These are phyloP conservation scores for Boletus edulis DNA, from an alignment of 768 basidiomycete species.

Conservation along the genomic window DNA sequence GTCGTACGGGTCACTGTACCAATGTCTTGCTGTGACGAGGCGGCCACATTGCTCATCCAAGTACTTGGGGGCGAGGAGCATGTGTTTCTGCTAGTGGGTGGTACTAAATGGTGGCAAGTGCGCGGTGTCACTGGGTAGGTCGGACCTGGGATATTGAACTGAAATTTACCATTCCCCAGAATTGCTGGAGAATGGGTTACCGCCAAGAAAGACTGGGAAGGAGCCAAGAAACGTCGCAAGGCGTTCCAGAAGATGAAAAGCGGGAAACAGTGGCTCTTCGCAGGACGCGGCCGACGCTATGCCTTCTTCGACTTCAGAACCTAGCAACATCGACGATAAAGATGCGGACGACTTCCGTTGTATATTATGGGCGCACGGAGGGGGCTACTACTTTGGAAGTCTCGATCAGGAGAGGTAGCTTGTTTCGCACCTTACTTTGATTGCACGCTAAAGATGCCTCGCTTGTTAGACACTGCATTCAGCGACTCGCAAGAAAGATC, in stretches of 20 bases:
- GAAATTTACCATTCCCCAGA: constrained; percentile 37
- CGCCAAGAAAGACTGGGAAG: constrained; percentile 78
- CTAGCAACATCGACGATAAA: constrained; percentile 49
- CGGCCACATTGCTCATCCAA: constrained; percentile 68
- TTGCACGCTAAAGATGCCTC: constrained; percentile 4
- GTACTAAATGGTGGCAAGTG: constrained; percentile 98
- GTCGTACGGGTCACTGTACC: constrained; percentile 72
- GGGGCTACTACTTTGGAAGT: constrained; percentile 84
- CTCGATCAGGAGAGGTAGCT: constrained; percentile 69
- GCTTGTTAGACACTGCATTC: constrained; percentile 59
- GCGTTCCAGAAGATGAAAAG: constrained; percentile 39
- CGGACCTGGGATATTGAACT: constrained; percentile 5
- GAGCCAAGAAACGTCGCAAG: constrained; percentile 58
- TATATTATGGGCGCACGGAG: constrained; percentile 80
- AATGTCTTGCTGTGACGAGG: constrained; percentile 69
- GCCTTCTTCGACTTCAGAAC: constrained; percentile 23
- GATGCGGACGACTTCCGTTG: constrained; percentile 85
- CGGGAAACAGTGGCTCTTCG: not conserved
- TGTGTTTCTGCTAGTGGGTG: constrained; percentile 72
- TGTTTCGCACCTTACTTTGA: not conserved
- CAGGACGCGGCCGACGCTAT: constrained; percentile 15
- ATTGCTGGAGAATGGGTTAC: constrained; percentile 88
- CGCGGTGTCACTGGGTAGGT: constrained; percentile 75
- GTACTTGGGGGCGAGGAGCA: constrained; percentile 84
- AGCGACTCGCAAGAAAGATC: constrained; percentile 88